These are phyloP conservation scores for Trichocomaceae sp. DNA, from an alignment of 2,329 filamentous ascomycete species.

Conservation along the genomic window DNA sequence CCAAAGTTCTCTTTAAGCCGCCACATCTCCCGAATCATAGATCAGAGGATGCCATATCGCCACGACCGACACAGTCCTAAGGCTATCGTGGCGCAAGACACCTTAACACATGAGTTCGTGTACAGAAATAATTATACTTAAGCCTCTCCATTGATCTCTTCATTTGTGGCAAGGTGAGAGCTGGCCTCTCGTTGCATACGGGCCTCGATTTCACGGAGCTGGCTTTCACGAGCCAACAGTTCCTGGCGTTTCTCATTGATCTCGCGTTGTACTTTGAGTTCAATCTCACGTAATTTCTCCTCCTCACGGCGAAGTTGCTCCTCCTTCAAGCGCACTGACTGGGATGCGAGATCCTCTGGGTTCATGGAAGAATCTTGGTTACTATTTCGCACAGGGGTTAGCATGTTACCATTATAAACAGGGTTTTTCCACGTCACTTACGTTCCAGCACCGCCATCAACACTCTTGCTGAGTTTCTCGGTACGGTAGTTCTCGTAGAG, in stretches of 20 bases:
- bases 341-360: slow-evolving; percentile 91
- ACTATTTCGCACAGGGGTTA: slow-evolving; percentile 33
- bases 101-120: slow-evolving; percentile 8
- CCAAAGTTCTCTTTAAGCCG: slow-evolving; percentile 3
- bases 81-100: background rate
- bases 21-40: slow-evolving; percentile 12
- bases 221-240: slow-evolving; percentile 90
- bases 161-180: slow-evolving; percentile 21
- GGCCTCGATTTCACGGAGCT: slow-evolving; percentile 97
- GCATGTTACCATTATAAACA: slow-evolving; percentile 14
- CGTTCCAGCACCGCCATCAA: slow-evolving; percentile 73
- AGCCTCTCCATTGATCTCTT: slow-evolving; percentile 31
- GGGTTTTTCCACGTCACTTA: slow-evolving; percentile 49
- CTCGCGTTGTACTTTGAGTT: slow-evolving; percentile 98
- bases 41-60: slow-evolving; percentile 18
- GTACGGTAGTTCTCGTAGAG: slow-evolving; percentile 99
- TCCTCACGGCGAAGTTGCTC: slow-evolving; percentile 98
- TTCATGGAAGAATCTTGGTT: slow-evolving; percentile 80
- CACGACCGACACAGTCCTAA: background rate
- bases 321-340: slow-evolving; percentile 98
- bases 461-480: slow-evolving; percentile 99
- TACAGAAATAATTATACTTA: slow-evolving; percentile 20
- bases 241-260: slow-evolving; percentile 99
- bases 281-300: slow-evolving; percentile 99
- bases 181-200: slow-evolving; percentile 86